These are phyloP conservation scores for Pelargonium myrrhifolium DNA, from an alignment of 441 rosid genomes.

Conservation along the genomic window DNA sequence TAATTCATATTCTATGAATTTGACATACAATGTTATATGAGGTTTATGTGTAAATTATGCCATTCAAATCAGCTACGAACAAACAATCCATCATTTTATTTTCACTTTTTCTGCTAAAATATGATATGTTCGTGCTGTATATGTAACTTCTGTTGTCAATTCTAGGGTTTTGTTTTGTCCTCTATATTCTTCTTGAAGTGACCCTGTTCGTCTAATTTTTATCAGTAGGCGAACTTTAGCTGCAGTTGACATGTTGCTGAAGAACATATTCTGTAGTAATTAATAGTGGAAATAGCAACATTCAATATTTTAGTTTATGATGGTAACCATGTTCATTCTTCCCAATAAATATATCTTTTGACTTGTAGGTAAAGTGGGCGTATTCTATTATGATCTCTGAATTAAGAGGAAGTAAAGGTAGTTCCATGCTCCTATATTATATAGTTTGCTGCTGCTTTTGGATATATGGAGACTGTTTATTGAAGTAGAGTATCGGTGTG, in stretches of 20 bases:
- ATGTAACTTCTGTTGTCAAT: not conserved
- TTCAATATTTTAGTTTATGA: conserved; percentile 19
- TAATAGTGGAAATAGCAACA: conserved; percentile 24
- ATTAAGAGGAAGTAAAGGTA: conserved; percentile 96
- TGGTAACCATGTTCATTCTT: conserved; percentile 61
- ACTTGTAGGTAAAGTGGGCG: conserved; percentile 98
- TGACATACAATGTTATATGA: not conserved
- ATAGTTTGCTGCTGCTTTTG: conserved; percentile 34
- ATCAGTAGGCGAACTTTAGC: too few species aligned
- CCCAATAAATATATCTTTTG: conserved; percentile 83
- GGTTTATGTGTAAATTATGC: not conserved
- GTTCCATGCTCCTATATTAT: conserved; percentile 53
- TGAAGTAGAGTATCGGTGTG: conserved; percentile 12
- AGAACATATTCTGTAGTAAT: not conserved
- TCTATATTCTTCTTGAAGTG: not conserved
- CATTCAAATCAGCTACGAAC: not conserved
- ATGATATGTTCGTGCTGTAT: not conserved
- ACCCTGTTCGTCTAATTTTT: too few species aligned
- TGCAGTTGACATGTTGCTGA: not conserved
- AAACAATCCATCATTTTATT: not conserved
- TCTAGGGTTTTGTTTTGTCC: not conserved
- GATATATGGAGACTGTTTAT: conserved; percentile 23
- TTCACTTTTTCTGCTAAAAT: too few species aligned
- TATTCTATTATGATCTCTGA: conserved; percentile 95
- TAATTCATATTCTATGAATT: conserved; percentile 7